A percentile compares a stretch with the other conserved stretches of the same genome.
Conservation (phyloP, 495 filamentous ascomycete species). For the Neurospora africana region DNA sequence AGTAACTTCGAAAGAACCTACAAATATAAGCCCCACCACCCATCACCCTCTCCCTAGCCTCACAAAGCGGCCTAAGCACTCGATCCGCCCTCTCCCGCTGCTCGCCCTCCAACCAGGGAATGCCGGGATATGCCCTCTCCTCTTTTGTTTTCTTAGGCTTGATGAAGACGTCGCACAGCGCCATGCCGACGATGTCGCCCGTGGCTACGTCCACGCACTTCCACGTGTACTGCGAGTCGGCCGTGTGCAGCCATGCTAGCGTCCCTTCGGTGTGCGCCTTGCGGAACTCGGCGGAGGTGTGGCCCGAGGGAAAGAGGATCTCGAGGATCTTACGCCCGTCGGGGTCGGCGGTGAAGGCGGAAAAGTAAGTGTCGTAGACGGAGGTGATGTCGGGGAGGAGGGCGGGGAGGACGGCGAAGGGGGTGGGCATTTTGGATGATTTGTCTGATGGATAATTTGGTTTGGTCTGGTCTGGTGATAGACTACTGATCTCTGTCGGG, state of each 20-base stretch:
- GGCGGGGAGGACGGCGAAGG: conserved; percentile 26
- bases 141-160: conserved; percentile 6
- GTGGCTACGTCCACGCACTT: conserved; percentile 28
- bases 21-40: conserved; percentile 19
- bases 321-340: conserved; percentile 19
- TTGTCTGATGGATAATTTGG: background rate
- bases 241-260: conserved; percentile 22
- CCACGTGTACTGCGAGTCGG: conserved; percentile 24
- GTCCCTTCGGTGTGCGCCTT: conserved; percentile 24
- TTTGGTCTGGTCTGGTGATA: background rate
- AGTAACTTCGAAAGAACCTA: no score
- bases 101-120: conserved; percentile 23
- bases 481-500: background rate
- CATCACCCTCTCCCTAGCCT: conserved; percentile 22
- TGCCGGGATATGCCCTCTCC: conserved; percentile 15
- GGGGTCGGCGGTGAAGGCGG: conserved; percentile 22
- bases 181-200: conserved; percentile 27
- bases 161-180: conserved; percentile 21
- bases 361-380: conserved; percentile 33
- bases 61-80: conserved; percentile 19
- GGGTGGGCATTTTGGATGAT: conserved; percentile 16
- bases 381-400: conserved; percentile 29
- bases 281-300: conserved; percentile 21
- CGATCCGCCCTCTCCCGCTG: conserved; percentile 20
- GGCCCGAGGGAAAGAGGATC: conserved; percentile 24